Base-by-base conservation (phyloP, 176 grass and related monocot genomes). In the Avena atlantica region DNA sequence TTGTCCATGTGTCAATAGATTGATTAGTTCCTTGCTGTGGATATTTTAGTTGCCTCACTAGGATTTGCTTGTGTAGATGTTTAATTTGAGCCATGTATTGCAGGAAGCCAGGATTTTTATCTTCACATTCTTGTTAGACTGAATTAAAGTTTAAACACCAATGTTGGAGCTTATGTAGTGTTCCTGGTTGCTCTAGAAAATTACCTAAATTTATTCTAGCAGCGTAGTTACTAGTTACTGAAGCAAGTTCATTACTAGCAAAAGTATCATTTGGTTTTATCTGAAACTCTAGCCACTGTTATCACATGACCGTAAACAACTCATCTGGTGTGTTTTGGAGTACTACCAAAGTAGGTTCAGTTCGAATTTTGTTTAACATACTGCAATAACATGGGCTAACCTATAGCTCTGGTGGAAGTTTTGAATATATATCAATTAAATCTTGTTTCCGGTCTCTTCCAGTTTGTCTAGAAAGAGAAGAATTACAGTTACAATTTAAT, bases 251-350 rank as follows among this genome's bases (percentile, higher is more conserved):
- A 42, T 58, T 9, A 2, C 31, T 71, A 83, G 20, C 34, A 58
- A 83, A 45, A 36, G 27, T 83, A 34, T 40, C 52, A 4, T 72
- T 70, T 83, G 8, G 20, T 83, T 72, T 83, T 63, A 78, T 61
- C 12, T 79, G 13, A 24, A 53, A 9, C 49, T 70, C 7, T 40
- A 71, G 12, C 19, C 66, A 56, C 66, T 57, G 70, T 44, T 37
- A 12, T 37, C 6, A 42, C 13, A 83, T 40, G 58, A 23, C 42
- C 72, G 24, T 64, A 52, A 53, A 49, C 24, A 52, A 5, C 44
- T 62, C 42, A 64, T 63, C 52, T 74, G 52, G 0, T 23, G 75
- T 63, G 55, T 84, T 24, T 9, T 27, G 36, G 36, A 60, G n/a
- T 16, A 29, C 52, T 84, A 61, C 9, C 7, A 84, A 20, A 83